These are phyloP conservation scores for Pyrenophora graminea DNA, from an alignment of 2,329 filamentous ascomycete species.

Conservation along the genomic window DNA sequence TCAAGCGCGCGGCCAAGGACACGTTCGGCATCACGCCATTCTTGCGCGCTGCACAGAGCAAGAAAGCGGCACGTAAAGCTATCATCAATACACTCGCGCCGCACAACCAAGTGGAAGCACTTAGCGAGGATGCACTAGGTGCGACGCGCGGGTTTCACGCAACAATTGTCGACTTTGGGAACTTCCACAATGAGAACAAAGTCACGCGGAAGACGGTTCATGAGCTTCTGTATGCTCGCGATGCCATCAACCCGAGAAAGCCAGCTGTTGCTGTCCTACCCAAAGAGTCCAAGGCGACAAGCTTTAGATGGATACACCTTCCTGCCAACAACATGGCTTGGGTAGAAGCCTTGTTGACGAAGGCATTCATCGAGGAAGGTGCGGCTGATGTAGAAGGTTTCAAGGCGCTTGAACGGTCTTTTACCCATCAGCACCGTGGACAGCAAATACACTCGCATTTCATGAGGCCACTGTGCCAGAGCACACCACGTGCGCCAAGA, in stretches of 20 bases:
- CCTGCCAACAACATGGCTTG: constrained; percentile 61
- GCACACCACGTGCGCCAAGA: constrained; percentile 45
- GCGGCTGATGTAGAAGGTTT: constrained; percentile 66
- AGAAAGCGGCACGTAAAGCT: constrained; percentile 38
- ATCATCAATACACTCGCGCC: constrained; percentile 50
- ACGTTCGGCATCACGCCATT: constrained; percentile 52
- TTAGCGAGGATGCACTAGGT: constrained; percentile 41
- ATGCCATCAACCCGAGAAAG: constrained; percentile 40
- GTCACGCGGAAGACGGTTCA: constrained; percentile 40
- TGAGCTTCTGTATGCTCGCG: constrained; percentile 43
- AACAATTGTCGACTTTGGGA: constrained; percentile 47
- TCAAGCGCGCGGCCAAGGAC: constrained; percentile 48
- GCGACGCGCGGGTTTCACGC: constrained; percentile 47
- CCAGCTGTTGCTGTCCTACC: constrained; percentile 45
- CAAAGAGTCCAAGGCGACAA: constrained; percentile 47
- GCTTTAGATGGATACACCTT: constrained; percentile 53
- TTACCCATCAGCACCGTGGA: constrained; percentile 65
- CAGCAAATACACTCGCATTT: constrained; percentile 63
- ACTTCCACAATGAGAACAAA: constrained; percentile 43
- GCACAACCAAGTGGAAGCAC: constrained; percentile 45
- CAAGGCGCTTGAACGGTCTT: constrained; percentile 64
- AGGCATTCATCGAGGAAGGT: constrained; percentile 66
- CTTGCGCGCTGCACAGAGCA: constrained; percentile 48
- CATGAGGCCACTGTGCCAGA: constrained; percentile 64
- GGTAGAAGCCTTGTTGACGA: constrained; percentile 67